Base-by-base conservation (phyloP, 78 protist genomes). In the Diacronema lutheri region DNA sequence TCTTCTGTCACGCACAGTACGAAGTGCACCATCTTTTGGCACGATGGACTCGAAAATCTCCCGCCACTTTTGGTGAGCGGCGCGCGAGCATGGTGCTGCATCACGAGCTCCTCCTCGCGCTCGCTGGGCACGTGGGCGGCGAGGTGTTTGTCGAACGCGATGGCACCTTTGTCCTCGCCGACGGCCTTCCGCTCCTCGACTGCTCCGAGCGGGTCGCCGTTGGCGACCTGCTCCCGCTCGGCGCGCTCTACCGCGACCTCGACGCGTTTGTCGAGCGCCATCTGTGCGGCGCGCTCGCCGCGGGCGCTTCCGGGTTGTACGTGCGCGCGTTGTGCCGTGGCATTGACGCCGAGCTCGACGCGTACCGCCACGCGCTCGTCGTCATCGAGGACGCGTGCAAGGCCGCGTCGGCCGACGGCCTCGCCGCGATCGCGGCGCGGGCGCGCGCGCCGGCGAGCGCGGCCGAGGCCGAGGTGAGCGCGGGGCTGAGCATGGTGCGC, bases 81-180 rank as follows among this genome's bases (percentile, higher is more conserved):
- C n/a, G n/a, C n/a, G n/a, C n/a, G n/a, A n/a, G n/a, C n/a, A 61
- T 61, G 66, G 66, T 61, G 31, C 57, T 74, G 50, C 81, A n/a
- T 9, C 55, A 29, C 44, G 81, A 74, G 41, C 38, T 74, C 26
- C 37, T 74, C 44, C 55, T 33, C 44, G 38, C 65, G 19, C 81
- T 74, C n/a, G 37, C 55, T 14, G 81, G 81, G 13, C 55, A 31
- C 41, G 11, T 46, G 1, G 81, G 81, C 25, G 1, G 19, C 21
- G 46, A 46, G 46, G 29, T 74, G n/a, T 56, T 41, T 7, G 41
- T 6, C 31, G 20, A 3, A 7, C 26, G 16, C 14, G 31, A 46
- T 33, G 38, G 41, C 5, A 11, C 2, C 61, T 20, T 50, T 11
- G 46, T 12, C 12, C 65, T 74, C 31, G 81, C 81, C 21, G 38